Base-by-base conservation (phyloP, 2,329 filamentous ascomycete species). In the Fusarium temperatum region DNA sequence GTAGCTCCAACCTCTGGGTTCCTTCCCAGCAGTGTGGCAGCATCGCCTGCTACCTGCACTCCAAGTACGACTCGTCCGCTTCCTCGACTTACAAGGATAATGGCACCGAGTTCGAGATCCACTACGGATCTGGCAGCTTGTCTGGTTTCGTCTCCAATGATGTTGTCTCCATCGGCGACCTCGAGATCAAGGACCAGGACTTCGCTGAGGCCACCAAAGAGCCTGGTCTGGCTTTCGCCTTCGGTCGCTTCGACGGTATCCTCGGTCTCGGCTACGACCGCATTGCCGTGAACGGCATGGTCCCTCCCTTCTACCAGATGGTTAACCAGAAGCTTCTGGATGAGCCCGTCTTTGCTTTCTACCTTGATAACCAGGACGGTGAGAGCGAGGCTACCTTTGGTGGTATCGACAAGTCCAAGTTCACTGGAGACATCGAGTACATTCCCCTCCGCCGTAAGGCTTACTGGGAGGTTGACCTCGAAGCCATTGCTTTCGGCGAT, bases 1-100 rank as follows among this genome's bases (percentile, higher is more conserved):
- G 96, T 80, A 98, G 95, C 89, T 98, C 96, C 83, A 99, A 99
- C 88, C 90, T 99, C 74, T 99, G 97, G 97, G 95, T 99, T 69
- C 97, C 97, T 44, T 98, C 95, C 30, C 88, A 90, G 65, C 89
- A 94, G 81, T 99, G 97, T 84, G 92, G 90, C 81, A 98, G 95
- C 81, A 99, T 99, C 81, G 97, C 96, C 75, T 99, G 96, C 90
- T 99, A 96, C 86, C 91, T 99, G 69, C 96, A 99, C 89, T 91
- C 85, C 84, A 99, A 97, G 87, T 99, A 98, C 87, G 95, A 98
- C 85, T 96, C 95, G 66, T 93, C 92, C 42, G 86, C 91, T 9
- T 99, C 97, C 54, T 96, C 92, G 26, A 94, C 94, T 55, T 98
- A 95, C 90, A 93, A 97, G 91, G 90, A 93, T 88, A 99, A 99